These are phyloP conservation scores for Sporothrix brasiliensis DNA, from an alignment of 2,329 filamentous ascomycete species.

Conservation along the genomic window DNA sequence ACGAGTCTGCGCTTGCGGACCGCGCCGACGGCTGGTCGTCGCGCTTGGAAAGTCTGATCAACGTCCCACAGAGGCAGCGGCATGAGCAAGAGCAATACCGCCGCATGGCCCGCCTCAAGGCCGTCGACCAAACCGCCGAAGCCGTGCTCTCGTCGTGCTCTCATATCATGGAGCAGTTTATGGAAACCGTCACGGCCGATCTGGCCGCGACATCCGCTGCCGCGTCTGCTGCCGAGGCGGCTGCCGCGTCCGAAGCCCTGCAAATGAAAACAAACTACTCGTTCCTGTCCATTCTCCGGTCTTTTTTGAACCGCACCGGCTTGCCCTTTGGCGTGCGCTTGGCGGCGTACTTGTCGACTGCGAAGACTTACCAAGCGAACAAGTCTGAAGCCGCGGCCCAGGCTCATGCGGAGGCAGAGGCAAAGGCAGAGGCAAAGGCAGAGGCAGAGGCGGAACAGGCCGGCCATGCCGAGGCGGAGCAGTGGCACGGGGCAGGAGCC, in stretches of 20 bases:
- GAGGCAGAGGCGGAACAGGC: neutral
- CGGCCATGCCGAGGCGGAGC: neutral
- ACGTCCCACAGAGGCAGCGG: neutral
- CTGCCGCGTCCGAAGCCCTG: neutral
- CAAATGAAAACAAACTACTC: slow-evolving; percentile 10
- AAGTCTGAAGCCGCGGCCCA: neutral
- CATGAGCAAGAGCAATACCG: slow-evolving; percentile 30
- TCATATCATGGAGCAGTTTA: slow-evolving; percentile 31
- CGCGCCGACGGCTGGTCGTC: neutral
- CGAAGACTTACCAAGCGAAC: neutral
- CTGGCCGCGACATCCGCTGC: slow-evolving; percentile 11
- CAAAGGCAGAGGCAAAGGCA: too few species aligned
- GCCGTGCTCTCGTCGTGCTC: slow-evolving; percentile 20
- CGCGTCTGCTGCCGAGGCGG: neutral
- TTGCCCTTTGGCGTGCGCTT: slow-evolving; percentile 32
- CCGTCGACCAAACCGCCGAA: slow-evolving; percentile 26
- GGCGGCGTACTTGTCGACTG: slow-evolving; percentile 21
- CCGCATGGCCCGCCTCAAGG: slow-evolving; percentile 34
- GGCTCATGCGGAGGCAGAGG: neutral
- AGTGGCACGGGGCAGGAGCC: neutral
- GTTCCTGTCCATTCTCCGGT: slow-evolving; percentile 21
- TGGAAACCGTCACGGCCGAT: slow-evolving; percentile 28
- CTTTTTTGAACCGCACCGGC: slow-evolving; percentile 28
- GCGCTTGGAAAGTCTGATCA: slow-evolving; percentile 14
- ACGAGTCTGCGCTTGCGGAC: neutral